Evolutionary conservation across 805 yeast species (phyloP).

Genomic region (Pichia insulana): DNA sequence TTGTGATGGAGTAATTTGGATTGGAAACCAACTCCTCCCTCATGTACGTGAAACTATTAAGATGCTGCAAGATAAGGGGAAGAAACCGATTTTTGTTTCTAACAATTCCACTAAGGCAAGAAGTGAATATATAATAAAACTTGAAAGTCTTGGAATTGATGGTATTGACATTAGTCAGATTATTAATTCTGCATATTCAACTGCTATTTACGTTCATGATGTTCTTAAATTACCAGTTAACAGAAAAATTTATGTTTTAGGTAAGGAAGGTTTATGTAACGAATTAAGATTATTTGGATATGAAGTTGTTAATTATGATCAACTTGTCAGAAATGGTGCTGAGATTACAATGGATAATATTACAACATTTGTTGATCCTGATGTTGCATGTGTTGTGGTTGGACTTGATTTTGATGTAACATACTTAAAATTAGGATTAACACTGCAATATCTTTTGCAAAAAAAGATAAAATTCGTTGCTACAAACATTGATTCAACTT

Average conservation of each 20-base stretch:
- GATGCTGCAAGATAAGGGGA: slow-evolving; percentile 44
- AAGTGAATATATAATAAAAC: slow-evolving; percentile 64
- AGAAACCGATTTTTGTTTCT: slow-evolving; percentile 81
- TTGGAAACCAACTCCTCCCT: slow-evolving; percentile 77
- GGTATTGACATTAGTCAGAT: slow-evolving; percentile 51
- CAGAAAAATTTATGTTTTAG: slow-evolving; percentile 81
- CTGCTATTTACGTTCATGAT: slow-evolving; percentile 76
- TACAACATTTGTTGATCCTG: slow-evolving; percentile 54
- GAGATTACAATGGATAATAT: slow-evolving; percentile 44
- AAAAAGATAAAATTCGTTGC: slow-evolving; percentile 71
- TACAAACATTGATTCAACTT: slow-evolving; percentile 91
- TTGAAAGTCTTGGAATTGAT: slow-evolving; percentile 48
- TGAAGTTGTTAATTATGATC: slow-evolving; percentile 55
- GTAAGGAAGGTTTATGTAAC: slow-evolving; percentile 77
- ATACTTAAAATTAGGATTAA: slow-evolving; percentile 72
- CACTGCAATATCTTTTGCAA: slow-evolving; percentile 70
- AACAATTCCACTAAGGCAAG: slow-evolving; percentile 93
- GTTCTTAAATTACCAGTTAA: slow-evolving; percentile 66
- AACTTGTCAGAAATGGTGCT: slow-evolving; percentile 29
- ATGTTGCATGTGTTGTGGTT: slow-evolving; percentile 82
- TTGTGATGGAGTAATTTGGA: slow-evolving; percentile 97
- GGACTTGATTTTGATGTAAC: slow-evolving; percentile 75
- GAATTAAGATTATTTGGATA: slow-evolving; percentile 75
- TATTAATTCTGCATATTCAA: slow-evolving; percentile 86
- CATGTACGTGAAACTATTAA: slow-evolving; percentile 66